Evolutionary conservation across 208 protist species (phyloP), one percentile per base, ranked within the genome.

Genomic region (Acanthamoeba lenticulata): DNA sequence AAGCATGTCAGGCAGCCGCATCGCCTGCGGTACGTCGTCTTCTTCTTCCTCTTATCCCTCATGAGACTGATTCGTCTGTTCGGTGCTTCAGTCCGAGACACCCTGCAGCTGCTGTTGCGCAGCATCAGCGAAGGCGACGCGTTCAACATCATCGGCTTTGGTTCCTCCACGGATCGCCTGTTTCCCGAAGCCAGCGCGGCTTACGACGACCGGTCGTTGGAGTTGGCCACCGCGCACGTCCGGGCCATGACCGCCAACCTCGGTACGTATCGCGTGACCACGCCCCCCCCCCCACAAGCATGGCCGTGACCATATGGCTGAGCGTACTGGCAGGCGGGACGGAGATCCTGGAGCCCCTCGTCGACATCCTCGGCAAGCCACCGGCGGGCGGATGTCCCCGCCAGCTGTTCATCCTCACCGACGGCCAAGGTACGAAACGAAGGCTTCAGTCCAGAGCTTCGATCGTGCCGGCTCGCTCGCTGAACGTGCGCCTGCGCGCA

Each of bases 331-430:
- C 69, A 79, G 69, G 69, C 38, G 95, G 95, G 13, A 96, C 95
- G 4, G 88, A 96, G 92, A 88, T 96, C n/a, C 52, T 96, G 11
- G 2, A 34, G 21, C 95, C 95, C 0, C 90, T 96, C 6, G 45
- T 65, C 17, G 57, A 11, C 67, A 92, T 96, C 32, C 88, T 94
- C 15, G 21, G 44, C 21, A 67, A 36, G 38, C 42, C 92, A 1
- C 36, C 34, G 3, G 74, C 67, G 29, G 9, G 7, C 9, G 40
- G 62, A 1, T 95, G 83, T 34, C 69, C 52, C 42, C 94, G 95
- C n/a, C 94, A 95, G 47, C 57, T 96, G 29, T 96, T 96, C 65
- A 36, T 89, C 29, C 79, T 89, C 2, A 62, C 49, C 1, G 69
- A 79, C 24, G 69, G 69, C 32, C 34, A 40, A 29, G 69, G 69